Conservation (phyloP, 129 eudicot species). For the Erigeron canadensis region DNA sequence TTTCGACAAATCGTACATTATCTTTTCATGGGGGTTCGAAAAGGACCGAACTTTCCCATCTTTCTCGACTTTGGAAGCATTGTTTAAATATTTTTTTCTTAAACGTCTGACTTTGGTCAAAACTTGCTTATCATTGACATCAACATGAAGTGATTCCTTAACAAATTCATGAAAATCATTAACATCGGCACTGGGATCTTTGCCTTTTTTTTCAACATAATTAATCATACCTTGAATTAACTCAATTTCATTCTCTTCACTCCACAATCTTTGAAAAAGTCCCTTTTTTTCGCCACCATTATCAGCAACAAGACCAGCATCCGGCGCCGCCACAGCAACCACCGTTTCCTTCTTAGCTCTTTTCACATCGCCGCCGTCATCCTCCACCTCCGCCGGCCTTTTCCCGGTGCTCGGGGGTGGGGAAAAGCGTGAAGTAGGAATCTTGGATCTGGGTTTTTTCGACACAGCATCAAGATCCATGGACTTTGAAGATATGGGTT, state of each 20-base stretch:
- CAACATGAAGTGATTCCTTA: slow-evolving; percentile 59
- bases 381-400: slow-evolving; percentile 36
- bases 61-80: slow-evolving; percentile 24
- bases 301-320: slow-evolving; percentile 18
- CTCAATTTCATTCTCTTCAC: slow-evolving; percentile 69
- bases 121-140: slow-evolving; percentile 51
- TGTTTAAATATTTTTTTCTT: slow-evolving; percentile 51
- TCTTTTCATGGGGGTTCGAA: slow-evolving; percentile 58
- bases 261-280: slow-evolving; percentile 71
- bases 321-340: slow-evolving; percentile 33
- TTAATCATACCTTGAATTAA: slow-evolving; percentile 61
- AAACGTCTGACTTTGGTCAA: slow-evolving; percentile 49
- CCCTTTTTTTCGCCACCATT: slow-evolving; percentile 32
- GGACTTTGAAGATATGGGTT: slow-evolving; percentile 45
- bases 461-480: slow-evolving; percentile 22
- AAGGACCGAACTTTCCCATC: slow-evolving; percentile 40
- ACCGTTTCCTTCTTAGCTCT: slow-evolving; percentile 42
- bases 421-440: slow-evolving; percentile 25
- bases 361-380: slow-evolving; percentile 26
- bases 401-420: slow-evolving; percentile 36
- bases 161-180: slow-evolving; percentile 56
- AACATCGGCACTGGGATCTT: slow-evolving; percentile 48
- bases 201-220: slow-evolving; percentile 39
- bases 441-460: slow-evolving; percentile 48
- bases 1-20: slow-evolving; percentile 49